These are phyloP conservation scores for Atkinsonella texensis DNA, from an alignment of 2,329 filamentous ascomycete genomes.

Conservation along the genomic window DNA sequence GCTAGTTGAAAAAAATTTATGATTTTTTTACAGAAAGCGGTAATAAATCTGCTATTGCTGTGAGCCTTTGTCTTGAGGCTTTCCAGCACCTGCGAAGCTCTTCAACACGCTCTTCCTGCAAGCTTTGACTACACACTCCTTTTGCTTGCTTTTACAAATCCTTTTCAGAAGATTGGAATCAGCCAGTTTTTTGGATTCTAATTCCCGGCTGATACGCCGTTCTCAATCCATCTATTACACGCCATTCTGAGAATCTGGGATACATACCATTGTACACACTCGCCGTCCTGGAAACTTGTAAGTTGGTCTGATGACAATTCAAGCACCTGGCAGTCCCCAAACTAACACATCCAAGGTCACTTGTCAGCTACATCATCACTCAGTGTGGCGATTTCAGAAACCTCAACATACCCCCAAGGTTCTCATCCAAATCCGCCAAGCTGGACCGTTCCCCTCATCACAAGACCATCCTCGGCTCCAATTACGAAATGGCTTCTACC, in stretches of 20 bases:
- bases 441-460: neutral
- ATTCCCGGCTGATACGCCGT: no score
- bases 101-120: neutral
- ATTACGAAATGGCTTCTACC: constrained; percentile 15
- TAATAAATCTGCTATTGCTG: neutral
- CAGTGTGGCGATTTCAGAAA: neutral
- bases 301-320: neutral
- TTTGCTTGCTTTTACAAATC: neutral
- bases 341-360: constrained; percentile 1
- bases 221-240: no score
- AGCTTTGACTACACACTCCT: neutral
- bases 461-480: neutral
- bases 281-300: neutral
- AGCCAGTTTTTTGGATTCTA: neutral
- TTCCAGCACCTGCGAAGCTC: neutral
- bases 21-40: neutral
- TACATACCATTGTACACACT: neutral
- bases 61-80: neutral
- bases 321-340: neutral
- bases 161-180: neutral
- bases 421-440: constrained; percentile 3
- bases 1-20: no score
- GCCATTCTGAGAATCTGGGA: neutral
- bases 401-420: neutral
- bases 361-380: neutral